Percentiles rank a stretch among this genome's conserved stretches.
phyloP scores from a whole-genome alignment of 164 flowering plant species.

The Akebia trifoliata region DNA sequence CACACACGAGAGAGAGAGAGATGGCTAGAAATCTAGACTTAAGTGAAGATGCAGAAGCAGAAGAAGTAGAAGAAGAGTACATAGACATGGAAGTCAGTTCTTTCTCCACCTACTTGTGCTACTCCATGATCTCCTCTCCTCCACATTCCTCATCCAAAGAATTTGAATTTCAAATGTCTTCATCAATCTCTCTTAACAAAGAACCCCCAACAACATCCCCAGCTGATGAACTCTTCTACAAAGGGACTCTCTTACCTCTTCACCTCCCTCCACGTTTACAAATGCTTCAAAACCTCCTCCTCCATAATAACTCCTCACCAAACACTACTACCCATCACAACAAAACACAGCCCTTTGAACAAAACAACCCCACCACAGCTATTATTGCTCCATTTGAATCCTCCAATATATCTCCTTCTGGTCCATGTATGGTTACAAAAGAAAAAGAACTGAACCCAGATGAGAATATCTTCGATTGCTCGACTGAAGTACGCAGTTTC shows the following conservation, averaged over 20 bases:
- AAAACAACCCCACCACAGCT: conserved; percentile 19
- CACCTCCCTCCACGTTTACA: conserved; percentile 77
- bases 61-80: too few relatives aligned
- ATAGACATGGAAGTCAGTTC: conserved; percentile 77
- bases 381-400: conserved; percentile 44
- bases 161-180: conserved; percentile 80
- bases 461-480: conserved; percentile 58
- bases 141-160: conserved; percentile 46
- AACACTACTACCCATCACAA: conserved; percentile 10
- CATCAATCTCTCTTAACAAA: conserved; percentile 28
- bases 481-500: conserved; percentile 33
- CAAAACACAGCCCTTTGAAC: conserved; percentile 16
- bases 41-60: conserved; percentile 40
- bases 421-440: conserved; percentile 56
- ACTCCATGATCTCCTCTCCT: conserved; percentile 28
- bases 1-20: conserved; percentile 7
- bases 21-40: conserved; percentile 26
- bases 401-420: conserved; percentile 55
- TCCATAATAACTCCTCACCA: too few relatives aligned
- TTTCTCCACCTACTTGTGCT: conserved; percentile 23
- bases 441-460: conserved; percentile 57
- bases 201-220: conserved; percentile 50
- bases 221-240: conserved; percentile 93
- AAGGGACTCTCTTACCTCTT: conserved; percentile 85
- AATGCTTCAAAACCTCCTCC: conserved; percentile 66